Evolutionary conservation across 495 filamentous ascomycete species (phyloP).

Genomic region (Thozetella sp.): DNA sequence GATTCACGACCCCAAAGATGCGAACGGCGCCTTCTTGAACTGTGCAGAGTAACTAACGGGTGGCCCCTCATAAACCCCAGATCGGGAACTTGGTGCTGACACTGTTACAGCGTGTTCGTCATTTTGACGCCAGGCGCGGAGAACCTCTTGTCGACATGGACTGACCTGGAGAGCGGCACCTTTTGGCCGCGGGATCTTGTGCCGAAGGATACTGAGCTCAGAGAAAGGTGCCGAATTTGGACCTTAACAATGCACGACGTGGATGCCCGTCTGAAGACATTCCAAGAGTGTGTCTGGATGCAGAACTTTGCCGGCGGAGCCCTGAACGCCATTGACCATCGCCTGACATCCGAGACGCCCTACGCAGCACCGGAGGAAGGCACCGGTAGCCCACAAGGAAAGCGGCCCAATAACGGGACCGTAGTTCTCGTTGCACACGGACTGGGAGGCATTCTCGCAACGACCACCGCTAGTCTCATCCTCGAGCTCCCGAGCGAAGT

Average conservation of each 20-base stretch:
- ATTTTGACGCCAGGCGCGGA: not conserved
- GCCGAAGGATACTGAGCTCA: not conserved
- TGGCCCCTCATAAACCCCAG: not conserved
- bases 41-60: not conserved
- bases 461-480: not conserved
- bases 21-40: not conserved
- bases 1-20: not conserved
- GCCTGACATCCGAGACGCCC: not conserved
- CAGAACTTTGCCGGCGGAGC: not conserved
- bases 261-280: not conserved
- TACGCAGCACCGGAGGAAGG: not conserved
- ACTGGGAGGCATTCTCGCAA: not conserved
- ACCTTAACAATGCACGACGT: not conserved
- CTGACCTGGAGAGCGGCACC: not conserved
- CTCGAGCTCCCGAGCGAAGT: not conserved
- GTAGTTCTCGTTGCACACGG: not conserved
- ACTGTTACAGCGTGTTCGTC: not conserved
- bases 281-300: not conserved
- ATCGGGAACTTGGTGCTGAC: not conserved
- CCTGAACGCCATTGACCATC: not conserved
- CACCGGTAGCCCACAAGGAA: not conserved
- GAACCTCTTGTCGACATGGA: not conserved
- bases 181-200: not conserved
- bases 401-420: not conserved
- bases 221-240: not conserved